Conservation (phyloP, 805 yeast species). For the Candida sphagnicola region DNA sequence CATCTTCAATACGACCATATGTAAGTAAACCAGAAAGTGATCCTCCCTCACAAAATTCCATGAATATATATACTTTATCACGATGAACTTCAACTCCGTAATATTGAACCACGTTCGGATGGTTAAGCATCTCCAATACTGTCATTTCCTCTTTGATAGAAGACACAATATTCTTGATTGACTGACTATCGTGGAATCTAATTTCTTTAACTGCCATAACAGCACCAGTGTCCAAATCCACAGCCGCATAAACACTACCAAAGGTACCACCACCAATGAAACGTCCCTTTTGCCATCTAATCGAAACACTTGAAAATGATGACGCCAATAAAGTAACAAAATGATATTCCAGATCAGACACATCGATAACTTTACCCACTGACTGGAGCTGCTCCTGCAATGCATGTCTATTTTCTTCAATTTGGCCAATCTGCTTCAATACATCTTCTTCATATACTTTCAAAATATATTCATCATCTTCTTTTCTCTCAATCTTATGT, state of each 20-base stretch:
- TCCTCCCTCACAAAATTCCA: conserved; percentile 98
- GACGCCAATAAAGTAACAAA: conserved; percentile 83
- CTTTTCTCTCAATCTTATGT: conserved; percentile 46
- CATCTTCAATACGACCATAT: conserved; percentile 95
- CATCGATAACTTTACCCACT: conserved; percentile 88
- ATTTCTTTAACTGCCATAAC: conserved; percentile 97
- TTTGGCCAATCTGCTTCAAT: conserved; percentile 55
- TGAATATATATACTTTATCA: conserved; percentile 89
- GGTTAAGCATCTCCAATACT: conserved; percentile 88
- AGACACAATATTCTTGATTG: conserved; percentile 79
- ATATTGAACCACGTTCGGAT: conserved; percentile 94
- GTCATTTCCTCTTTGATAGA: conserved; percentile 95
- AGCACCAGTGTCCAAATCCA: conserved; percentile 91
- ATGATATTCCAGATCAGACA: conserved; percentile 81
- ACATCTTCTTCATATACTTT: conserved; percentile 62
- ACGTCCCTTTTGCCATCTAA: conserved; percentile 96
- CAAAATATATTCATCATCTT: conserved; percentile 35
- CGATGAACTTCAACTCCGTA: conserved; percentile 97
- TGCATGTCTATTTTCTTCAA: conserved; percentile 55
- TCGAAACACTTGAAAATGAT: conserved; percentile 81
- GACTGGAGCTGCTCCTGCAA: conserved; percentile 39
- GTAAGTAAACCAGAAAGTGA: conserved; percentile 81
- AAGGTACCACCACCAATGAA: conserved; percentile 94
- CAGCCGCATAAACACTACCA: conserved; percentile 90
- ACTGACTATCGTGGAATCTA: conserved; percentile 80